Evolutionary conservation across 148 eudicot genomes (phyloP), one percentile per base, ranked within the genome.

Genomic region (Euryodendron excelsum): DNA sequence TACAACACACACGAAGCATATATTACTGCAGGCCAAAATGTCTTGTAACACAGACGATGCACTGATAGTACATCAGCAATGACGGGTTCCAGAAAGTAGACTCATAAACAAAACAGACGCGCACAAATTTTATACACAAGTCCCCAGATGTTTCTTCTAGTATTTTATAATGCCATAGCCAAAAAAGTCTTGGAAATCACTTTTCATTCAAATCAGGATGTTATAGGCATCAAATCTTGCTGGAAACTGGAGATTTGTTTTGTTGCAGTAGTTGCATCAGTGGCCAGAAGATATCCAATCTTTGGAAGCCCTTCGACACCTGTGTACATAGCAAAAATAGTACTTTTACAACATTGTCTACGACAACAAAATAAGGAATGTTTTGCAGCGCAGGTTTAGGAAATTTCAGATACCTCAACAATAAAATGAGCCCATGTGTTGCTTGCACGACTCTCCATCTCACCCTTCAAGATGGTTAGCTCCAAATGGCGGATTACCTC

Each of bases 201-300:
- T 33, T 31, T 31, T 21, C 27, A 25, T 50, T 72, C 27, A 18
- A 27, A 27, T 37, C 15, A 25, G 3, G 27, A 33, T 31, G 28
- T 44, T 10, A 70, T 17, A 33, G 15, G 36, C 27, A 28, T 73
- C 56, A 80, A 30, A 48, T 77, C 47, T 75, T 71, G 78, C 67
- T 34, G 14, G 78, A 68, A 12, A 72, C 25, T 1, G 77, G 78
- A 75, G 52, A 28, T 47, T 21, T 69, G 47, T 74, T 81, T 69
- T 78, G 82, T 72, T 89, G 91, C 80, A 91, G 41, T 27, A 91
- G 88, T 70, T 88, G 88, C 97, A 93, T 91, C 31, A 93, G 80
- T 9, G 97, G 93, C 97, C 93, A 89, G 82, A 93, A 93, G 84
- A 91, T 91, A 77, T 93, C 93, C 79, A 93, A 74, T 75, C 89